These are phyloP conservation scores for Nemophila menziesii DNA, from an alignment of 257 asterid genomes.

Conservation along the genomic window DNA sequence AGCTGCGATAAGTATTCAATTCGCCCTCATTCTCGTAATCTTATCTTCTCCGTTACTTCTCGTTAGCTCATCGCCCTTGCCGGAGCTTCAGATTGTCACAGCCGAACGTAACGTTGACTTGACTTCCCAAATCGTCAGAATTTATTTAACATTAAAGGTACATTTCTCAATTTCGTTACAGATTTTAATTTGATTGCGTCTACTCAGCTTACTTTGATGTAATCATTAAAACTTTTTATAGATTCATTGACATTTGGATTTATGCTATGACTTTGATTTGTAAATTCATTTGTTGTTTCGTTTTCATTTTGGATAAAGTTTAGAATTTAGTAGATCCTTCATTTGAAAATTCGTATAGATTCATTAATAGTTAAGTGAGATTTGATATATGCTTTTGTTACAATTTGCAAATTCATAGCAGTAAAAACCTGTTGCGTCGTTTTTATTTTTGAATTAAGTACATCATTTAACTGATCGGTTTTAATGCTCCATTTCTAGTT, in stretches of 20 bases:
- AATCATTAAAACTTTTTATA: too few relatives aligned
- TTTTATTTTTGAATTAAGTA: too few relatives aligned
- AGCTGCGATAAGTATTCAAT: constrained; percentile 17
- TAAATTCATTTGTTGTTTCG: not conserved
- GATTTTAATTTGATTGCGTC: not conserved
- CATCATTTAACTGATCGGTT: too few relatives aligned
- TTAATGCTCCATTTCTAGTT: too few relatives aligned
- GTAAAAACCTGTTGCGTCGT: too few relatives aligned
- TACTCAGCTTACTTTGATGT: too few relatives aligned
- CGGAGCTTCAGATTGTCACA: constrained; percentile 61
- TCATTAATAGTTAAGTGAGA: too few relatives aligned
- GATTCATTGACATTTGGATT: too few relatives aligned
- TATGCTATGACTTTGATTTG: not conserved
- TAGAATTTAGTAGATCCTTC: constrained; percentile 1
- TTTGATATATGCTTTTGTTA: too few relatives aligned
- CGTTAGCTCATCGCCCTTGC: constrained; percentile 23
- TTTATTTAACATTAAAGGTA: constrained; percentile 79
- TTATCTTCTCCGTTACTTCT: constrained; percentile 18
- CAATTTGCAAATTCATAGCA: too few relatives aligned
- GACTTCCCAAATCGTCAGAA: constrained; percentile 89
- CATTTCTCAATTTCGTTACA: not conserved
- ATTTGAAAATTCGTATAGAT: too few relatives aligned
- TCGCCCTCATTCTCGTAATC: constrained; percentile 23
- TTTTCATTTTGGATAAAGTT: not conserved
- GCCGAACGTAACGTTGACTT: constrained; percentile 96